A percentile compares a stretch with the other conserved stretches of the same genome.
Evolutionary conservation across 1,284 basidiomycete species (phyloP).

Genomic region (Laetiporus sulphureus): DNA sequence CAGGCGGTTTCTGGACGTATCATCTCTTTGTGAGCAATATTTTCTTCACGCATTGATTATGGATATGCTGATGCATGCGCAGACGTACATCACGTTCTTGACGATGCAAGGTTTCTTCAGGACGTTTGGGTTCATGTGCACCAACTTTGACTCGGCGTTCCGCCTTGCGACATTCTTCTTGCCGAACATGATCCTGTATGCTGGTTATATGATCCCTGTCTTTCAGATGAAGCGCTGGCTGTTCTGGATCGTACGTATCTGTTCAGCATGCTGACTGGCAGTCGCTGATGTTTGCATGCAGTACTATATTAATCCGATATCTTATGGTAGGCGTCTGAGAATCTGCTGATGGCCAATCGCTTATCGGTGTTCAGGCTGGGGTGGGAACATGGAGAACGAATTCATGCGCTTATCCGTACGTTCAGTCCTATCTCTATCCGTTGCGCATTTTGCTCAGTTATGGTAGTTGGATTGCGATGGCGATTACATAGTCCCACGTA

Average conservation of each 20-base stretch:
- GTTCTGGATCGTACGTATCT: constrained; percentile 68
- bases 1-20: constrained; percentile 67
- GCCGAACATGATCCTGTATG: constrained; percentile 58
- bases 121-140: constrained; percentile 58
- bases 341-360: neutral
- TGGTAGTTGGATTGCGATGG: constrained; percentile 60
- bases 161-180: constrained; percentile 56
- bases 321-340: constrained; percentile 50
- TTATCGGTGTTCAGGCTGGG: constrained; percentile 43
- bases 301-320: constrained; percentile 73
- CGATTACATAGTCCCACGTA: constrained; percentile 64
- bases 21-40: constrained; percentile 42
- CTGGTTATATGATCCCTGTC: constrained; percentile 70
- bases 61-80: too few species aligned
- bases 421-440: neutral
- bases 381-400: constrained; percentile 79
- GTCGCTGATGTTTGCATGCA: constrained; percentile 16
- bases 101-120: constrained; percentile 74
- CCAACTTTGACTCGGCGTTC: constrained; percentile 61
- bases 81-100: constrained; percentile 51
- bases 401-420: constrained; percentile 64
- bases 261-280: neutral
- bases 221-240: constrained; percentile 83
- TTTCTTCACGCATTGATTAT: neutral
- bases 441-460: neutral